Conservation (phyloP, 2,329 filamentous ascomycete species). For the Microthyrium microscopicum region DNA sequence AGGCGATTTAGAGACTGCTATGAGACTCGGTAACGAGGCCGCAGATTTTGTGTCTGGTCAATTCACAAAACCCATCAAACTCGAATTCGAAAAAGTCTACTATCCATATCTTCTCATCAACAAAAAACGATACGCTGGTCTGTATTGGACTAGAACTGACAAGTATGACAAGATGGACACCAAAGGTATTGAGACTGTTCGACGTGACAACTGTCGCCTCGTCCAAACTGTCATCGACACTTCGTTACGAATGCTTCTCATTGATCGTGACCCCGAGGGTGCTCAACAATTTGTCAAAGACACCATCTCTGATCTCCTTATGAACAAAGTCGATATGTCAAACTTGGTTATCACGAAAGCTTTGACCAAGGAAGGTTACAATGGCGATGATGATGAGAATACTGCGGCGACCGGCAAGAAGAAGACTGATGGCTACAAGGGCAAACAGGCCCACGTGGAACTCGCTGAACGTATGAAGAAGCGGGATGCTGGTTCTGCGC, state of each 20-base stretch:
- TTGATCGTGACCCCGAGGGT: constrained; percentile 75
- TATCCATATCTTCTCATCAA: constrained; percentile 97
- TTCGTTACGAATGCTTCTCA: constrained; percentile 84
- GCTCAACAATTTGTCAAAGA: constrained; percentile 97
- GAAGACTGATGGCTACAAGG: constrained; percentile 72
- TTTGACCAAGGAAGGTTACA: constrained; percentile 52
- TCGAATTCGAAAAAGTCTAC: constrained; percentile 99
- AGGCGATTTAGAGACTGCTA: constrained; percentile 68
- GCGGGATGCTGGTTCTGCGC: constrained; percentile 86
- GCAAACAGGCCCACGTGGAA: constrained; percentile 91
- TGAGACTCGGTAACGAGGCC: constrained; percentile 91
- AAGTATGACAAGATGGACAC: constrained; percentile 99
- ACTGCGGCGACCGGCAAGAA: no score
- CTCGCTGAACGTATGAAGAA: constrained; percentile 94
- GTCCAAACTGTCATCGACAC: constrained; percentile 98
- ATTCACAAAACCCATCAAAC: constrained; percentile 92
- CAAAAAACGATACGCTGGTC: constrained; percentile 97
- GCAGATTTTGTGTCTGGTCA: constrained; percentile 76
- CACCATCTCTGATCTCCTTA: constrained; percentile 82
- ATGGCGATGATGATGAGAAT: no score
- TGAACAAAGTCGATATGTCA: constrained; percentile 98
- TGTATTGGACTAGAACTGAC: constrained; percentile 88
- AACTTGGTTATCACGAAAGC: constrained; percentile 99
- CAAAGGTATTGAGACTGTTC: constrained; percentile 96
- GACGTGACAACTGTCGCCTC: constrained; percentile 86